phyloP scores from a whole-genome alignment of 495 filamentous ascomycete genomes.

The Rostrohypoxylon terebratum region DNA sequence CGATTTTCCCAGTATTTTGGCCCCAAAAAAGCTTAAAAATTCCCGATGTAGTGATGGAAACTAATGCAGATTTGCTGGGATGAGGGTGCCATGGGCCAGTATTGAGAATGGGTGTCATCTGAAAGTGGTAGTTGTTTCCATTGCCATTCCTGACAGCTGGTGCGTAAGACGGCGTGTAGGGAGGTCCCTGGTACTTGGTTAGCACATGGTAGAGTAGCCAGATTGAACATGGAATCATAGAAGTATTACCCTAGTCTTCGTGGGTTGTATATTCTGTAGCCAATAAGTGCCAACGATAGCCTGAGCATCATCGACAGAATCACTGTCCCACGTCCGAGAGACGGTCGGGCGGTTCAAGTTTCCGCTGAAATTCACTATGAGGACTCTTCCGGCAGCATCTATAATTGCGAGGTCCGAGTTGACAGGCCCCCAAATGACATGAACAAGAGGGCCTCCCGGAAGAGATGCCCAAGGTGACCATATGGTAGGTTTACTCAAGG shows the following conservation, averaged over 20 bases:
- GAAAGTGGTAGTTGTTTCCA: conserved; percentile 58
- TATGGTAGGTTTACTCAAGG: conserved; percentile 70
- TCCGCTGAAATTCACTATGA: conserved; percentile 71
- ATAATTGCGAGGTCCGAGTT: conserved; percentile 78
- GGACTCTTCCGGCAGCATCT: conserved; percentile 78
- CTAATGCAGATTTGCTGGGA: conserved; percentile 71
- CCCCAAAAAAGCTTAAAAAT: conserved; percentile 73
- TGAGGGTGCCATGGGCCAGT: conserved; percentile 76
- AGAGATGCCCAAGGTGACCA: conserved; percentile 52
- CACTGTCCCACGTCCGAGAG: conserved; percentile 65
- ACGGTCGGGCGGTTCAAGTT: conserved; percentile 74
- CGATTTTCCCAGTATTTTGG: conserved; percentile 75
- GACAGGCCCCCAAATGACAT: conserved; percentile 83
- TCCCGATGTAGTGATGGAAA: conserved; percentile 77
- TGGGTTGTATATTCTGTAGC: conserved; percentile 58
- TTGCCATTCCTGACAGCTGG: conserved; percentile 57
- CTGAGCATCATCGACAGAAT: conserved; percentile 75
- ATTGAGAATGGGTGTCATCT: conserved; percentile 61
- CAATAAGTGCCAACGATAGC: conserved; percentile 87
- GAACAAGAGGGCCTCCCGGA: conserved; percentile 69
- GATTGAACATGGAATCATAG: no score
- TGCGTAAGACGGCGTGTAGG: conserved; percentile 52
- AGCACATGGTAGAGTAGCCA: conserved; percentile 17
- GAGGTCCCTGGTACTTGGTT: conserved; percentile 27
- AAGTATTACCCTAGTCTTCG: conserved; percentile 38